Evolutionary conservation across 352 stramenopile species (phyloP), one percentile per base, ranked within the genome.

Genomic region (Pythium dissimile): DNA sequence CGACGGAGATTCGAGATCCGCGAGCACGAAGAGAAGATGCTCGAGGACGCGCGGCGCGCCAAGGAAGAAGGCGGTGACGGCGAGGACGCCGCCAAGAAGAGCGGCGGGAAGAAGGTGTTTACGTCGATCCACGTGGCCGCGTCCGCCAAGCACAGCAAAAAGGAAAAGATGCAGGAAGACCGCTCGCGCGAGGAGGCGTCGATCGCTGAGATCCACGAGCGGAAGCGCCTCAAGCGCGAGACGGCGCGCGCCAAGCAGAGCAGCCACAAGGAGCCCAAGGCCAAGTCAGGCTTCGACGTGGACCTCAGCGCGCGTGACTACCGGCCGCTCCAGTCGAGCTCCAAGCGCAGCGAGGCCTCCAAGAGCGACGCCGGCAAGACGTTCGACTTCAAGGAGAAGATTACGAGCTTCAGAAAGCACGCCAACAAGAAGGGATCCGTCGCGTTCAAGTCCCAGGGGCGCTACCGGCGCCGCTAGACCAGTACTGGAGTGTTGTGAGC

Each of bases 331-430:
- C 75, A 79, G 60, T 48, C 73, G 27, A 9, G 26, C 70, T 71
- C 28, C 61, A 86, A 43, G 73, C 62, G 21, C 59, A 60, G 44
- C n/a, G 55, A 50, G 13, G 26, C 43, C 34, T 21, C 23, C 50
- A 62, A 58, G 26, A 58, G 41, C 42, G 49, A 52, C 15, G 59
- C 57, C 10, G 70, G 70, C 18, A 90, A 82, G 64, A 85, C 78
- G 24, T 94, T 90, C 58, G 83, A 91, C 66, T 94, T 93, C 67
- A 95, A 96, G 68, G 82, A 95, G 75, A 95, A 94, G 57, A 95
- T 96, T 67, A 96, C 88, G 64, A 78, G 86, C 67, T 88, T 77
- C 54, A 93, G 94, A 72, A 94, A 93, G 69, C 78, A 95, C 55
- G 82, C 84, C 50, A 58, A 97, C 50, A 58, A 97, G 75, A 90